These are phyloP conservation scores for Sarocladium oryzae DNA, from an alignment of 2,329 filamentous ascomycete genomes.

Conservation along the genomic window DNA sequence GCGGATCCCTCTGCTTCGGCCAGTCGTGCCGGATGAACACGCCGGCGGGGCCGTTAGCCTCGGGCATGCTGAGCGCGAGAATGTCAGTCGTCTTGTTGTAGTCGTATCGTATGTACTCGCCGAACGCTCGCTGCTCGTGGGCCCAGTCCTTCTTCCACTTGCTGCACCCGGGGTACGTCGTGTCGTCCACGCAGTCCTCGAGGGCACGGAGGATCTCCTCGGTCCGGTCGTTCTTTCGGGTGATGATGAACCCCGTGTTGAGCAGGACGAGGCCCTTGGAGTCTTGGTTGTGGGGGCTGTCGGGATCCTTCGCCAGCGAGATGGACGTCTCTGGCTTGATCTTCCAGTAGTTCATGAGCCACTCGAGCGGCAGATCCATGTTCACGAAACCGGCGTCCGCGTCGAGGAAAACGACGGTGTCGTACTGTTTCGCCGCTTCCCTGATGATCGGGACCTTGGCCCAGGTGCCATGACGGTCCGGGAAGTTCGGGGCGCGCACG, in stretches of 20 bases:
- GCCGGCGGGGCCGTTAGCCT: slow-evolving; percentile 16
- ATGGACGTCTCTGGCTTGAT: slow-evolving; percentile 31
- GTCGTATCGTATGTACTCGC: slow-evolving; percentile 19
- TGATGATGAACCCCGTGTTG: slow-evolving; percentile 38
- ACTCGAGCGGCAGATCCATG: slow-evolving; percentile 38
- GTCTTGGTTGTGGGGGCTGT: slow-evolving; percentile 30
- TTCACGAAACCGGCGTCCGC: slow-evolving; percentile 36
- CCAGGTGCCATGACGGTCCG: slow-evolving; percentile 38
- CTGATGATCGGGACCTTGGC: slow-evolving; percentile 33
- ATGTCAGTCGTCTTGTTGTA: slow-evolving; percentile 18
- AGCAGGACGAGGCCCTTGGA: slow-evolving; percentile 25
- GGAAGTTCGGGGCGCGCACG: slow-evolving; percentile 33
- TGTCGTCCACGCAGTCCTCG: slow-evolving; percentile 14
- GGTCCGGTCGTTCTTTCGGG: slow-evolving; percentile 21
- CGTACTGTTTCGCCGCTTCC: slow-evolving; percentile 30
- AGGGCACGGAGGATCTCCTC: slow-evolving; percentile 13
- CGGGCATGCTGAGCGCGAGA: slow-evolving; percentile 14
- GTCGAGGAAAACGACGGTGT: slow-evolving; percentile 38
- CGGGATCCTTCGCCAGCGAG: slow-evolving; percentile 39
- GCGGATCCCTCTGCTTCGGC: slow-evolving; percentile 14
- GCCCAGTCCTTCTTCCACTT: slow-evolving; percentile 20
- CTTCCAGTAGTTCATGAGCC: slow-evolving; percentile 41
- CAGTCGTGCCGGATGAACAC: slow-evolving; percentile 21
- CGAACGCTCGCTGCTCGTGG: slow-evolving; percentile 22
- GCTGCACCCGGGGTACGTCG: slow-evolving; percentile 14